phyloP scores from a whole-genome alignment of 306 rosid species.

The Hippophae gyantsensis region DNA sequence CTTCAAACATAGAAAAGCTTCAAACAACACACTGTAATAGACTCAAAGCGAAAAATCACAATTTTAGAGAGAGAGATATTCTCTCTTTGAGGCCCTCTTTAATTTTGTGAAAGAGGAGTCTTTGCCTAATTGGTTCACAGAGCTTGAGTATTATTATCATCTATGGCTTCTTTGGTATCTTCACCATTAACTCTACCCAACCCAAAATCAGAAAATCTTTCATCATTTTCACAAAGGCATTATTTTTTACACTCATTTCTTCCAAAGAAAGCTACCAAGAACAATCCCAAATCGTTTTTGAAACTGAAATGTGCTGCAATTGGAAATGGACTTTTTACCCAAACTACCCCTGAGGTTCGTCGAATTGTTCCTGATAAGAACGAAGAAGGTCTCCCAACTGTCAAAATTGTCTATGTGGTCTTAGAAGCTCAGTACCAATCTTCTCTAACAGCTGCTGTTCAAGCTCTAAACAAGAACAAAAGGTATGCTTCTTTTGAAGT shows the following conservation, averaged over 20 bases:
- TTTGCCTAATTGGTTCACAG: background rate
- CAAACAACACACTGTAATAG: background rate
- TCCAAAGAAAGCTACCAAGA: slow-evolving; percentile 45
- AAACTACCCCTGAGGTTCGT: slow-evolving; percentile 83
- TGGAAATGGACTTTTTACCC: slow-evolving; percentile 94
- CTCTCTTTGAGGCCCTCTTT: slow-evolving; percentile 5
- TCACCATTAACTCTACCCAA: slow-evolving; percentile 56
- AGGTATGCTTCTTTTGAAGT: slow-evolving; percentile 61
- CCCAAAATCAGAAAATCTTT: slow-evolving; percentile 56
- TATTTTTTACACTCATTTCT: slow-evolving; percentile 81
- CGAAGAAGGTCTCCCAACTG: slow-evolving; percentile 48
- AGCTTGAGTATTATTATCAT: slow-evolving; percentile 14
- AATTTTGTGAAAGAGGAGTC: slow-evolving; percentile 14
- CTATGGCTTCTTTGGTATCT: slow-evolving; percentile 78
- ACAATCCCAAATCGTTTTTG: slow-evolving; percentile 31
- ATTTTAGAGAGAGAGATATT: background rate
- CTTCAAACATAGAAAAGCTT: background rate
- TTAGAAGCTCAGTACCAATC: slow-evolving; percentile 98
- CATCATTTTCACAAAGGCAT: slow-evolving; percentile 55
- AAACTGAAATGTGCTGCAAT: slow-evolving; percentile 66
- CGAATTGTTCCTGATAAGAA: slow-evolving; percentile 67
- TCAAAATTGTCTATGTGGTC: slow-evolving; percentile 80
- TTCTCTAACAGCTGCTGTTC: slow-evolving; percentile 71
- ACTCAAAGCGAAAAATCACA: background rate
- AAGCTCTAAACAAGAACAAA: slow-evolving; percentile 41